A percentile compares a stretch with the other conserved stretches of the same genome.
Evolutionary conservation across 306 rosid species (phyloP).

Genomic region (Casuarina cunninghamiana): DNA sequence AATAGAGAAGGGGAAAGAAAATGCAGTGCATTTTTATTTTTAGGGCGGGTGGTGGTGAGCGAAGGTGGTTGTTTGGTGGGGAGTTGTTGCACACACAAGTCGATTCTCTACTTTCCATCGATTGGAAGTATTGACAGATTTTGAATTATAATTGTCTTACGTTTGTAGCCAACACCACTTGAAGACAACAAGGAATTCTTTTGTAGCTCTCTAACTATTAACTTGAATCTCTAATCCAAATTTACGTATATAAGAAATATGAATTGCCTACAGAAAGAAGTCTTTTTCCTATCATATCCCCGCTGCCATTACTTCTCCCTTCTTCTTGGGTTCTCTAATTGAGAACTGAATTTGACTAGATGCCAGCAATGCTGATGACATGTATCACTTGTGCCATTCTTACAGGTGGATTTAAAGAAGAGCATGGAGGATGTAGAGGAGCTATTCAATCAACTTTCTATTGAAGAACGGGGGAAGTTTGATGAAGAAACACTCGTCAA

Average conservation of each 20-base stretch:
- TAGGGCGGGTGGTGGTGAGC: no score
- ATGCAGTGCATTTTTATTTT: neutral
- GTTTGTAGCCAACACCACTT: neutral
- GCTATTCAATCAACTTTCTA: constrained; percentile 91
- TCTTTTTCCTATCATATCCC: neutral
- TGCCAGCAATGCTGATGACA: constrained; percentile 15
- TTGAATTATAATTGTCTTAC: neutral
- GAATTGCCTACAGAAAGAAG: neutral
- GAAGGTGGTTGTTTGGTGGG: no score
- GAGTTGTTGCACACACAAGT: neutral
- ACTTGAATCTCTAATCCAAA: neutral
- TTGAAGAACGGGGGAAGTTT: constrained; percentile 97
- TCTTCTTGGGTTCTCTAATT: neutral
- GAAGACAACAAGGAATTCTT: neutral
- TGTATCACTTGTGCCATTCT: constrained; percentile 26
- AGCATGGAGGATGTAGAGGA: constrained; percentile 90
- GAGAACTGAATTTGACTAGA: constrained; percentile 7
- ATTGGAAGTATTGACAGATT: neutral
- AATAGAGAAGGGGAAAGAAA: neutral
- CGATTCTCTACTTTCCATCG: neutral
- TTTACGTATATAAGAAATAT: neutral
- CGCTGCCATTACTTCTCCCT: neutral
- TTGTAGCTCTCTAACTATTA: constrained; percentile 2
- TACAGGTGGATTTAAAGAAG: constrained; percentile 76
- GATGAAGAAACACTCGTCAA: constrained; percentile 96